A percentile compares a stretch with the other conserved stretches of the same genome.
Evolutionary conservation across 148 eudicot genomes (phyloP).

Genomic region (Spergularia marina): DNA sequence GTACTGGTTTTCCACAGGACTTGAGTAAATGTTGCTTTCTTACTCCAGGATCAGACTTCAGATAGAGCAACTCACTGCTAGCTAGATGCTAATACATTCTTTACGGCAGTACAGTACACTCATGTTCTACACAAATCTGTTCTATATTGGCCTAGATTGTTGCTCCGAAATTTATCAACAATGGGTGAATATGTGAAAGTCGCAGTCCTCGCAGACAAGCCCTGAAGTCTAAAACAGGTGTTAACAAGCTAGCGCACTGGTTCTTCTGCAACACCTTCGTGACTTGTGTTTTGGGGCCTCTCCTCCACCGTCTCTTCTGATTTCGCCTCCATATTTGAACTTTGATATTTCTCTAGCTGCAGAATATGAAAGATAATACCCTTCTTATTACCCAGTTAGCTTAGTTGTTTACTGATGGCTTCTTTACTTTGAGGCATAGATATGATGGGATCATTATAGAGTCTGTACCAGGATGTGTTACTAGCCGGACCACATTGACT

Average conservation of each 20-base stretch:
- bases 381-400: background rate
- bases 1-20: background rate
- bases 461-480: too few species aligned
- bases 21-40: background rate
- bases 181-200: too few species aligned
- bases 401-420: background rate
- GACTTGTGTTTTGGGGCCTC: constrained; percentile 6
- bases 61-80: background rate
- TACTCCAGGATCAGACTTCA: background rate
- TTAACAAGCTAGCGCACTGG: background rate
- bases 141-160: background rate
- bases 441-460: too few species aligned
- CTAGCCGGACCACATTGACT: too few species aligned
- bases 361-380: background rate
- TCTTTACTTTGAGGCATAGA: too few species aligned
- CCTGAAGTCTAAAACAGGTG: background rate
- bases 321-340: background rate
- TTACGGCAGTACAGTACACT: background rate
- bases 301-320: constrained; percentile 25
- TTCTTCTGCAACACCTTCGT: constrained; percentile 15
- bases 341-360: constrained; percentile 32
- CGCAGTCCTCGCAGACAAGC: too few species aligned
- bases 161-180: background rate
- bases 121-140: background rate
- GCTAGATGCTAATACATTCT: background rate